Evolutionary conservation across 1,284 basidiomycete genomes (phyloP).

Genomic region (Microbotryum silenes-acaulis): DNA sequence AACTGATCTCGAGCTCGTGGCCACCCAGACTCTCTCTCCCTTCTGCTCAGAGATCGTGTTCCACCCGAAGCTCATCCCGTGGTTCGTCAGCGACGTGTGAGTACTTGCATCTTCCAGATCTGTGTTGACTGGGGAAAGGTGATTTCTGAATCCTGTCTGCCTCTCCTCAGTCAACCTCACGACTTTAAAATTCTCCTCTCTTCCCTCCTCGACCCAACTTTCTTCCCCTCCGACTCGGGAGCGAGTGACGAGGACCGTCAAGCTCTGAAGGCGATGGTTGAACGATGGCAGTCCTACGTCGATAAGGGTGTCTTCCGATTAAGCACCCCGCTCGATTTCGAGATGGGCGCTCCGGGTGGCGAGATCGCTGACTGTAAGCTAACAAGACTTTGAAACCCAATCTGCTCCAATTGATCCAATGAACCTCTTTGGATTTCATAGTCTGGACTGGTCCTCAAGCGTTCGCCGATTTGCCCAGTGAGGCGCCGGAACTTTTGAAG

Average conservation of each 20-base stretch:
- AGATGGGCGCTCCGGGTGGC: constrained; percentile 49
- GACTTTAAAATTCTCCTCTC: constrained; percentile 42
- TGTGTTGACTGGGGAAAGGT: too few species aligned
- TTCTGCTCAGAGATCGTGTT: constrained; percentile 73
- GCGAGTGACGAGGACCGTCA: constrained; percentile 33
- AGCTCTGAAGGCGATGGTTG: constrained; percentile 54
- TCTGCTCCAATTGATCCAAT: constrained; percentile 36
- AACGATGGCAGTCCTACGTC: constrained; percentile 67
- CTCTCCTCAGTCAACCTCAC: constrained; percentile 35
- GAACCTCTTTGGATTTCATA: constrained; percentile 35
- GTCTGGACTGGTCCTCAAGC: constrained; percentile 82
- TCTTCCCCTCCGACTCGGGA: constrained; percentile 49
- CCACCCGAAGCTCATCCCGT: constrained; percentile 82
- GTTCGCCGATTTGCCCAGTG: constrained; percentile 67
- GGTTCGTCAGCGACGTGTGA: constrained; percentile 66
- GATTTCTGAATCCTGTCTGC: constrained; percentile 47
- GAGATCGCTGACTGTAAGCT: constrained; percentile 30
- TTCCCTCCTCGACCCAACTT: constrained; percentile 46
- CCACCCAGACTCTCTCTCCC: constrained; percentile 58
- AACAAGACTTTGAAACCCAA: constrained; percentile 1
- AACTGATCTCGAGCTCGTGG: too few species aligned
- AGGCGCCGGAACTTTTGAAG: constrained; percentile 54
- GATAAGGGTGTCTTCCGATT: constrained; percentile 63
- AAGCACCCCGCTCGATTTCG: constrained; percentile 58
- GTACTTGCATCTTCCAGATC: too few species aligned